Conservation (phyloP, 2,329 filamentous ascomycete species). For the Mycogone perniciosa region DNA sequence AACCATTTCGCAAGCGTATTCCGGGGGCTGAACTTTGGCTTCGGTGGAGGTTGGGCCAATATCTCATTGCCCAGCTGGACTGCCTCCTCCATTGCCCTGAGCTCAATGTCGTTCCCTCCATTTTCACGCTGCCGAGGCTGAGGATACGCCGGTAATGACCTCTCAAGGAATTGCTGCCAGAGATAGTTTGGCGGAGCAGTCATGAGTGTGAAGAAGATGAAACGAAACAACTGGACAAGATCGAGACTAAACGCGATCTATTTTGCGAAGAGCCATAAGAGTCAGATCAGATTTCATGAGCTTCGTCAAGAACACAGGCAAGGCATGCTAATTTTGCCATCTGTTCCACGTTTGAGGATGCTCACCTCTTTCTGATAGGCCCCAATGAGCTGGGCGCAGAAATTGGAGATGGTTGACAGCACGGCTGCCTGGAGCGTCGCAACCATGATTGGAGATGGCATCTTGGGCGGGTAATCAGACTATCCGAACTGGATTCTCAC, state of each 20-base stretch:
- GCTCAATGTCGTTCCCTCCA: conserved; percentile 23
- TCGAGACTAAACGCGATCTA: conserved; percentile 40
- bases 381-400: conserved; percentile 48
- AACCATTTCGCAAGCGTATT: conserved; percentile 45
- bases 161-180: conserved; percentile 52
- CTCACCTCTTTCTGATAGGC: conserved; percentile 40
- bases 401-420: conserved; percentile 47
- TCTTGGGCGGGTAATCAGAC: conserved; percentile 18
- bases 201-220: conserved; percentile 46
- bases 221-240: conserved; percentile 43
- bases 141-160: conserved; percentile 43
- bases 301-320: neutral
- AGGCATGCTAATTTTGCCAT: neutral
- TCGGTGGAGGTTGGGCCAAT: conserved; percentile 1
- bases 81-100: conserved; percentile 22
- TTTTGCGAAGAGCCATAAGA: neutral
- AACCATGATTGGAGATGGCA: conserved; percentile 45
- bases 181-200: conserved; percentile 51
- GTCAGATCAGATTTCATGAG: neutral
- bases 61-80: conserved; percentile 17
- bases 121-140: neutral
- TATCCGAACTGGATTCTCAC: neutral
- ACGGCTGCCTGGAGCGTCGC: conserved; percentile 48
- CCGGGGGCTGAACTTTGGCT: conserved; percentile 32
- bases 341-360: neutral